A percentile compares a stretch with the other conserved stretches of the same genome.
phyloP scores from a whole-genome alignment of 2,329 filamentous ascomycete genomes.

The Fusarium dimerum region DNA sequence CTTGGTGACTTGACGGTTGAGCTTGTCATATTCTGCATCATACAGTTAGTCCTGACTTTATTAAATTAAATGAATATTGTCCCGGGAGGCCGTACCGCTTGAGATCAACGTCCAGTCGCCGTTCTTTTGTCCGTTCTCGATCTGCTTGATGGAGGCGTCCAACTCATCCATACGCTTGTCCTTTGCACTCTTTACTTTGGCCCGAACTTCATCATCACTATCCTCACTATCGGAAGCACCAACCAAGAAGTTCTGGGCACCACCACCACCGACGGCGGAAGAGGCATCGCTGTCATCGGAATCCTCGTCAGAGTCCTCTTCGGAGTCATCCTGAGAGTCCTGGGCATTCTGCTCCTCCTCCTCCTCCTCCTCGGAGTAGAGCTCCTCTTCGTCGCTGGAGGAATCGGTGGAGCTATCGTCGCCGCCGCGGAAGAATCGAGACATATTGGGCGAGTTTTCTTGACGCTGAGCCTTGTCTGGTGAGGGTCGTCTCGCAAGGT shows the following conservation, averaged over 20 bases:
- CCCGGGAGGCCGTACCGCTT: conserved; percentile 57
- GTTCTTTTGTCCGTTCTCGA: conserved; percentile 97
- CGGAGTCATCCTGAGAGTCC: conserved; percentile 45
- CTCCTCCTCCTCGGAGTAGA: conserved; percentile 64
- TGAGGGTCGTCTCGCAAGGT: conserved; percentile 31
- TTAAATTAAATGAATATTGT: background rate
- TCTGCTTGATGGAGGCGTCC: conserved; percentile 83
- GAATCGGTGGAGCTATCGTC: conserved; percentile 93
- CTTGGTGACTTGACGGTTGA: conserved; percentile 84
- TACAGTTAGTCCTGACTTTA: conserved; percentile 13
- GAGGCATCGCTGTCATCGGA: conserved; percentile 49
- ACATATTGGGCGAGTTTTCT: conserved; percentile 63
- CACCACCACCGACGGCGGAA: conserved; percentile 67
- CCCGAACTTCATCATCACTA: conserved; percentile 82
- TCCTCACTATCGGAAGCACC: conserved; percentile 75
- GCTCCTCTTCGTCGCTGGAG: conserved; percentile 94
- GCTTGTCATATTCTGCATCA: conserved; percentile 82
- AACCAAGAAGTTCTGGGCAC: conserved; percentile 83
- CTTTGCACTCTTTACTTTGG: conserved; percentile 94
- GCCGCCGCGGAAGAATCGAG: conserved; percentile 93
- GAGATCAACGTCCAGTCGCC: conserved; percentile 96
- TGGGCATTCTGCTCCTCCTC: conserved; percentile 50
- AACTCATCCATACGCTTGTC: conserved; percentile 96
- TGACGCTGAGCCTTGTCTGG: conserved; percentile 32
- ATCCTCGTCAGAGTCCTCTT: conserved; percentile 55